Conservation (phyloP, 2,329 filamentous ascomycete genomes). For the Botrytis paeoniae region DNA sequence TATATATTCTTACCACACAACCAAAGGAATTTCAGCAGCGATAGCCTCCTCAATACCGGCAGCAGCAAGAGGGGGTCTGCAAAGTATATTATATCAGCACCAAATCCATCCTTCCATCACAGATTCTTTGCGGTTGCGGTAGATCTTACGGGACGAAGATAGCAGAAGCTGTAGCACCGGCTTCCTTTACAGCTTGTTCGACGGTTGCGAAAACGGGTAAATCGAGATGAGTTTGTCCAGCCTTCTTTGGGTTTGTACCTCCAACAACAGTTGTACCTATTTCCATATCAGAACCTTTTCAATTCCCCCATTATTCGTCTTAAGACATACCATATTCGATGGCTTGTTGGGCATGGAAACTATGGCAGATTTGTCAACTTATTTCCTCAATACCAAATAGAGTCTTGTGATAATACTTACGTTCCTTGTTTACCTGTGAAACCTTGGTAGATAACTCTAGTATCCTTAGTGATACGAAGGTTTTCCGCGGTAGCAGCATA, state of each 20-base stretch:
- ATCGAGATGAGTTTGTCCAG: slow-evolving; percentile 82
- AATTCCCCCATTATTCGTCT: slow-evolving; percentile 17
- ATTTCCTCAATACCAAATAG: slow-evolving; percentile 9
- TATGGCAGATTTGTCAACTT: slow-evolving; percentile 45
- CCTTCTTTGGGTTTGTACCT: slow-evolving; percentile 99
- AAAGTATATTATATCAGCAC: slow-evolving; percentile 35
- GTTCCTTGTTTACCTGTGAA: slow-evolving; percentile 98
- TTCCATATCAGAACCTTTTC: slow-evolving; percentile 34
- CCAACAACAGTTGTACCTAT: slow-evolving; percentile 94
- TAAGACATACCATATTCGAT: slow-evolving; percentile 85
- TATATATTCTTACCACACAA: slow-evolving; percentile 65
- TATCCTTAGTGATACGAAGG: slow-evolving; percentile 88
- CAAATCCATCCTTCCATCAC: slow-evolving; percentile 1
- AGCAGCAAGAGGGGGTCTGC: slow-evolving; percentile 83
- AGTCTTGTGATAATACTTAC: slow-evolving; percentile 51
- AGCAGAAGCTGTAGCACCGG: slow-evolving; percentile 84
- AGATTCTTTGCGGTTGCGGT: slow-evolving; percentile 15
- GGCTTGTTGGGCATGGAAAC: slow-evolving; percentile 95
- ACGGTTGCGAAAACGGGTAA: slow-evolving; percentile 93
- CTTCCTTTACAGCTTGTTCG: slow-evolving; percentile 81
- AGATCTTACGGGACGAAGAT: slow-evolving; percentile 84
- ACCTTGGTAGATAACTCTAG: slow-evolving; percentile 94
- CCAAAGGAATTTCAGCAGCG: slow-evolving; percentile 84
- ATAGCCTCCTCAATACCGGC: slow-evolving; percentile 97
- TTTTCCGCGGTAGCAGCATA: slow-evolving; percentile 77